Evolutionary conservation across 257 asterid species (phyloP).

Genomic region (Fraxinus pennsylvanica): DNA sequence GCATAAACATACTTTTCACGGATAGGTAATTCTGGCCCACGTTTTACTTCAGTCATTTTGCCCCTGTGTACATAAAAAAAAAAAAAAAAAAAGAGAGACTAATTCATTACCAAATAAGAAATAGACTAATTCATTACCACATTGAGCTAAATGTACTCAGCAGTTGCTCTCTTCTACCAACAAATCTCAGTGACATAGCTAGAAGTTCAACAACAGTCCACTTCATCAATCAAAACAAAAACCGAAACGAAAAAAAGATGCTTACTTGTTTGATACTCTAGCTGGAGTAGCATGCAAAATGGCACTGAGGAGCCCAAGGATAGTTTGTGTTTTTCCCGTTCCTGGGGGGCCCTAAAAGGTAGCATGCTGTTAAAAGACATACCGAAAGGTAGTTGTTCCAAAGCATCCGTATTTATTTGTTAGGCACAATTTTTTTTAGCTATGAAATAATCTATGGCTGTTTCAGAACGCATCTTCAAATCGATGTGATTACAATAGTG

Average conservation of each 20-base stretch:
- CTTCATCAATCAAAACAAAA: slow-evolving; percentile 8
- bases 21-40: slow-evolving; percentile 63
- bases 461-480: slow-evolving; percentile 2
- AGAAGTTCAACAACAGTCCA: background rate
- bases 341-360: slow-evolving; percentile 96
- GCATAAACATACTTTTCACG: slow-evolving; percentile 64
- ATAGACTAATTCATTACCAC: slow-evolving; percentile 11
- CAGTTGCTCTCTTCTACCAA: slow-evolving; percentile 19
- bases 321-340: slow-evolving; percentile 97
- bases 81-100: no score
- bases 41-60: slow-evolving; percentile 42
- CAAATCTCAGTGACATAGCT: slow-evolving; percentile 14
- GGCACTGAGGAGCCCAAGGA: slow-evolving; percentile 94
- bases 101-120: no score
- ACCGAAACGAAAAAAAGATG: slow-evolving; percentile 11
- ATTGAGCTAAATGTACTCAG: slow-evolving; percentile 5
- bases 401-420: background rate
- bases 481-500: background rate
- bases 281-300: slow-evolving; percentile 97
- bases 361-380: slow-evolving; percentile 35
- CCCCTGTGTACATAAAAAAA: slow-evolving; percentile 56
- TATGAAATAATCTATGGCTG: background rate
- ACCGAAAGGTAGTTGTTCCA: background rate
- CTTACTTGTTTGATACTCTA: slow-evolving; percentile 71
- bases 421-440: slow-evolving; percentile 16